Conservation (phyloP, 2,329 filamentous ascomycete genomes). For the Diaporthe citri region DNA sequence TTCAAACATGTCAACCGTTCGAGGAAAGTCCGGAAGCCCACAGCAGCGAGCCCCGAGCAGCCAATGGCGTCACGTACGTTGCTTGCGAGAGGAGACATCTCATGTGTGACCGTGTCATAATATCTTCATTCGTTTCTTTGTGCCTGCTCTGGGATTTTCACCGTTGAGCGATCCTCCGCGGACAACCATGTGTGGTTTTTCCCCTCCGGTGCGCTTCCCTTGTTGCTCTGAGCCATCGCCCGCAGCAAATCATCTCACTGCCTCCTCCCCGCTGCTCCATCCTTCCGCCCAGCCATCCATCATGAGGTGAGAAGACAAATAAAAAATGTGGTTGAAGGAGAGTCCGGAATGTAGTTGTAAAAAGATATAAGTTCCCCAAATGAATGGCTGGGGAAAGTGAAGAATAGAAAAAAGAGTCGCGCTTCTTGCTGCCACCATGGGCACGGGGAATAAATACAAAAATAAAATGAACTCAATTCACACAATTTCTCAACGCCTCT, state of each 20-base stretch:
- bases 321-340: constrained; percentile 28
- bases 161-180: neutral
- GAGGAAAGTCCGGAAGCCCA: constrained; percentile 20
- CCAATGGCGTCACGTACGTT: neutral
- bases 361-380: constrained; percentile 24
- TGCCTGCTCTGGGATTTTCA: neutral
- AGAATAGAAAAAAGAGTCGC: constrained; percentile 35
- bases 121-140: constrained; percentile 27
- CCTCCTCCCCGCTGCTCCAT: neutral
- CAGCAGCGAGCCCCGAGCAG: neutral
- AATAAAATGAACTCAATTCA: constrained; percentile 1
- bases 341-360: constrained; percentile 19
- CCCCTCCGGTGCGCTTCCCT: neutral
- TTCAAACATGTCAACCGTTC: constrained; percentile 21
- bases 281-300: constrained; percentile 14
- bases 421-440: constrained; percentile 37
- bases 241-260: neutral
- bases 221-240: neutral
- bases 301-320: constrained; percentile 29
- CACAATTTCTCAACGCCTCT: constrained; percentile 30
- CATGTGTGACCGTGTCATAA: constrained; percentile 6
- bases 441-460: constrained; percentile 38
- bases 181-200: neutral
- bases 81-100: neutral
- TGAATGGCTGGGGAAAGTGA: constrained; percentile 36